Percentiles rank a stretch among this genome's conserved stretches.
These are phyloP conservation scores for Chenopodium quinoa DNA, from an alignment of 148 eudicot species.

Conservation along the genomic window DNA sequence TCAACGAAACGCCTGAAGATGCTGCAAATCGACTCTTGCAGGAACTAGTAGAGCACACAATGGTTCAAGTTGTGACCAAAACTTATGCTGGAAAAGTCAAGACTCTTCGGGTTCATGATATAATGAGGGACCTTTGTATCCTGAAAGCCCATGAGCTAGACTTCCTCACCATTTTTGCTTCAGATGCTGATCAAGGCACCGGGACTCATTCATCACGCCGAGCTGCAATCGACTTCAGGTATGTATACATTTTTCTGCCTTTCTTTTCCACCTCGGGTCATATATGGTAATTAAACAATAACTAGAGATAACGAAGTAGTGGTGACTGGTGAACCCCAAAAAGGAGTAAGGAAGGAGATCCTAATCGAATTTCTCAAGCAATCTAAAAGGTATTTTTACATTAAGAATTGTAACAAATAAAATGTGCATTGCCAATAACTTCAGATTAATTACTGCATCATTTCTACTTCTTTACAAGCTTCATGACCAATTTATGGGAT, in stretches of 20 bases:
- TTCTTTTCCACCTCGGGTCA: too few species aligned
- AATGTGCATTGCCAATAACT: too few species aligned
- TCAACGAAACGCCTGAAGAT: slow-evolving; percentile 19
- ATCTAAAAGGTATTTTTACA: too few species aligned
- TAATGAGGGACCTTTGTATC: slow-evolving; percentile 38
- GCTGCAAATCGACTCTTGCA: slow-evolving; percentile 25
- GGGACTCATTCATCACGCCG: slow-evolving; percentile 14
- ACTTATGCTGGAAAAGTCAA: slow-evolving; percentile 22
- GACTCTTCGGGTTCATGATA: slow-evolving; percentile 28
- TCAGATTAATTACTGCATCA: too few species aligned
- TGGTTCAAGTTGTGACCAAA: slow-evolving; percentile 30
- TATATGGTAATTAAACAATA: too few species aligned
- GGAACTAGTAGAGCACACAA: slow-evolving; percentile 26
- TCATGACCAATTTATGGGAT: too few species aligned
- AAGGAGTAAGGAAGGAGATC: too few species aligned
- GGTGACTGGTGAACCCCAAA: too few species aligned
- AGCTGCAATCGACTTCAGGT: slow-evolving; percentile 22
- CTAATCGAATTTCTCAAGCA: too few species aligned
- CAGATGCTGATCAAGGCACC: not conserved
- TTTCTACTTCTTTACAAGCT: too few species aligned
- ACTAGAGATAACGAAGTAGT: too few species aligned
- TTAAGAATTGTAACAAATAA: too few species aligned
- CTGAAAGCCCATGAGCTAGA: slow-evolving; percentile 22
- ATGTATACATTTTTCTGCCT: not conserved
- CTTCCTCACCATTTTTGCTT: slow-evolving; percentile 12